phyloP scores from a whole-genome alignment of 129 eudicot species.

The Centaurea solstitialis region DNA sequence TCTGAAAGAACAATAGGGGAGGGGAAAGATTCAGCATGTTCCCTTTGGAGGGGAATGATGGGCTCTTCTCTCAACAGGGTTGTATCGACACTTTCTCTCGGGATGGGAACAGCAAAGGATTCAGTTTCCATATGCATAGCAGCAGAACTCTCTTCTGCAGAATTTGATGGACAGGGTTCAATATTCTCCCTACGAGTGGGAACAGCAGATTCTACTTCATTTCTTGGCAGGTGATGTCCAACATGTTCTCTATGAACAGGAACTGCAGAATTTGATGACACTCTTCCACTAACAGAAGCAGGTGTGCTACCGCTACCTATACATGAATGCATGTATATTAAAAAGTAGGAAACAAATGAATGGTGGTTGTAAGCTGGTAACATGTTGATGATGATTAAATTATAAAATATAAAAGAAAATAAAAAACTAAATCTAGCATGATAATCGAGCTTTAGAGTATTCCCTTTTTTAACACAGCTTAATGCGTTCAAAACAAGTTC shows the following conservation, averaged over 20 bases:
- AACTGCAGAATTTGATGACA: slow-evolving; percentile 24
- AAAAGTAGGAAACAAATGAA: slow-evolving; percentile 11
- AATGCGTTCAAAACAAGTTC: background rate
- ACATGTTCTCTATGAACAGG: slow-evolving; percentile 24
- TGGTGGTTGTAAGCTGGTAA: background rate
- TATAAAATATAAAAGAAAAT: no score
- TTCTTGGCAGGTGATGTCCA: slow-evolving; percentile 17
- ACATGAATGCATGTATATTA: background rate
- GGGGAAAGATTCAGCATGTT: slow-evolving; percentile 29
- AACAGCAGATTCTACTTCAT: slow-evolving; percentile 23
- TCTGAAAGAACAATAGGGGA: slow-evolving; percentile 36
- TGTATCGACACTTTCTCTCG: slow-evolving; percentile 19
- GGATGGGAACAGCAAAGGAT: slow-evolving; percentile 6
- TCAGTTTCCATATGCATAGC: slow-evolving; percentile 17
- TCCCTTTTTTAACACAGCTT: background rate
- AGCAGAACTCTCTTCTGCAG: slow-evolving; percentile 31
- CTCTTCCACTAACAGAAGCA: slow-evolving; percentile 29
- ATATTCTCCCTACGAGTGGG: slow-evolving; percentile 26
- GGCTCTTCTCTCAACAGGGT: slow-evolving; percentile 33
- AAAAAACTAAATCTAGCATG: background rate
- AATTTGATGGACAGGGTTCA: slow-evolving; percentile 2
- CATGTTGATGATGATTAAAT: background rate
- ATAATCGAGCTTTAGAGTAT: background rate
- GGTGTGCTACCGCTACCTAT: slow-evolving; percentile 48
- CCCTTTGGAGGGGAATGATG: slow-evolving; percentile 17